Evolutionary conservation across 768 basidiomycete genomes (phyloP), one percentile per base, ranked within the genome.

Genomic region (Tricholoma matsutake): DNA sequence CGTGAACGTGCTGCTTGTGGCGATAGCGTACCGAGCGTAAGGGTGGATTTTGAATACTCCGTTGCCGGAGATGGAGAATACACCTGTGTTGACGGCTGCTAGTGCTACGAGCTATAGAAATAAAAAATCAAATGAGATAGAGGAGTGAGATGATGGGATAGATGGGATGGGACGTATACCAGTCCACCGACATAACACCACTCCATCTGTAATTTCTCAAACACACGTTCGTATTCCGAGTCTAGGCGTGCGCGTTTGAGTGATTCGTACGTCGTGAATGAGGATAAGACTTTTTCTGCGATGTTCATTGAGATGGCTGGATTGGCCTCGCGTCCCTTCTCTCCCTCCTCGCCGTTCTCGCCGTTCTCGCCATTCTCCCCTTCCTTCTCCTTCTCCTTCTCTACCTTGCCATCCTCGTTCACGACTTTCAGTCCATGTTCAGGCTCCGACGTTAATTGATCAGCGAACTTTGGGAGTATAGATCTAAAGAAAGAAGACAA

Each of bases 61-160:
- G 56, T 74, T 83, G 0, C 81, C 75, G 0, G 82, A 78, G 61
- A 90, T 85, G 1, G 87, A 82, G 45, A 91, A 89, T 1, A 91
- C 82, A 2, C 84, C 83, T 0, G 85, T 84, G 67, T 80, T 72
- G 2, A 83, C 78, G 68, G 69, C 65, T 0, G 71, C 61, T 2
- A 70, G 13, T 1, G 56, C 56, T 6, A 57, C 56, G n/a, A 57
- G 56, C 56, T 57, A 25, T 20, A n/a, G n/a, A n/a, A n/a, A n/a
- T n/a, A n/a, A n/a, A n/a, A n/a, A n/a, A n/a, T n/a, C n/a, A n/a
- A n/a, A n/a, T n/a, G n/a, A n/a, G n/a, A n/a, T n/a, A n/a, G n/a
- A n/a, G n/a, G n/a, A n/a, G n/a, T n/a, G n/a, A n/a, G n/a, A n/a
- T n/a, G n/a, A n/a, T n/a, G n/a, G n/a, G n/a, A n/a, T n/a, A n/a